Evolutionary conservation across 192 early-diverging fungal genomes (phyloP).

Genomic region (Coemansia sp.): DNA sequence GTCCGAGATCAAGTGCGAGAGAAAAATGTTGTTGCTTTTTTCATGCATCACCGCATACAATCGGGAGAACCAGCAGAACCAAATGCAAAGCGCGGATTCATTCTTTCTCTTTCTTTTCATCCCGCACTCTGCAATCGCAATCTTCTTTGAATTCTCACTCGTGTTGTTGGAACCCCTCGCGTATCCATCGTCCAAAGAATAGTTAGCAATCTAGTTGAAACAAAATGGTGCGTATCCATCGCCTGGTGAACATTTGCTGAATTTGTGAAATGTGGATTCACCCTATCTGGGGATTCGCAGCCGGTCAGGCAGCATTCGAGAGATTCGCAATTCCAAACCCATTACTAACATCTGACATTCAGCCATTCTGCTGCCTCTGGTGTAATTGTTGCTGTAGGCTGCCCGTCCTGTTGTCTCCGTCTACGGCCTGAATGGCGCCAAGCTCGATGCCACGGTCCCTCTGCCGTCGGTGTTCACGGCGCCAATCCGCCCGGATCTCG

Average conservation of each 20-base stretch:
- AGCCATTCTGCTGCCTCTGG: background rate
- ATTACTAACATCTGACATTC: background rate
- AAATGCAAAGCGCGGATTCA: background rate
- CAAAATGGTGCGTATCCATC: conserved; percentile 12
- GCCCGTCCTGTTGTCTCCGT: conserved; percentile 89
- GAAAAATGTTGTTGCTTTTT: too few relatives aligned
- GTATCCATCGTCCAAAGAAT: background rate
- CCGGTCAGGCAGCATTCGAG: background rate
- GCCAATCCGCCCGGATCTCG: conserved; percentile 95
- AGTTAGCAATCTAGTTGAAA: background rate
- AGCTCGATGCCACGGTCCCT: conserved; percentile 71
- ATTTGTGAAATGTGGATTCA: background rate
- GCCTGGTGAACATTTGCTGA: background rate
- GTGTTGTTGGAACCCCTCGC: background rate
- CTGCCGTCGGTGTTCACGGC: conserved; percentile 94
- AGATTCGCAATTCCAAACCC: background rate
- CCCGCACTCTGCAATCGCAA: background rate
- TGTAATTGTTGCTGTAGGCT: conserved; percentile 29
- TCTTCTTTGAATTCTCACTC: too few relatives aligned
- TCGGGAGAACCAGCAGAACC: too few relatives aligned
- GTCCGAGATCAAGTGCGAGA: too few relatives aligned
- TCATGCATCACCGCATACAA: too few relatives aligned
- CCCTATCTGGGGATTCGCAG: too few relatives aligned
- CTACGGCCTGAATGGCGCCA: conserved; percentile 77
- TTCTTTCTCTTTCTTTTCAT: background rate